Percentiles rank a stretch among this genome's conserved stretches.
These are phyloP conservation scores for Cladophialophora chaetospira DNA, from an alignment of 2,329 filamentous ascomycete species.

Conservation along the genomic window DNA sequence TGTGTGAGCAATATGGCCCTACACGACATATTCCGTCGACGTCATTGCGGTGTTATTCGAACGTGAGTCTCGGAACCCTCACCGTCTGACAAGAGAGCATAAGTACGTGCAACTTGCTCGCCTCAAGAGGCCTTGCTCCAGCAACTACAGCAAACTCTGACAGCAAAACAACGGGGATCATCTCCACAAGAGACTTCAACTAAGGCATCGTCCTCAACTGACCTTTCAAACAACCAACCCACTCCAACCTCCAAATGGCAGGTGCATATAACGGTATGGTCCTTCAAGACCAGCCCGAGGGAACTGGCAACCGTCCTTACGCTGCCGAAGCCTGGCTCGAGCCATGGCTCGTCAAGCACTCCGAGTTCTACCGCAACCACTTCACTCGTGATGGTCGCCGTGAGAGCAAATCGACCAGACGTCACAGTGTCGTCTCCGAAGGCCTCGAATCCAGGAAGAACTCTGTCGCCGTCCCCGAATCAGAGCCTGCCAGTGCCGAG, in stretches of 20 bases:
- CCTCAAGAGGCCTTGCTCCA: not conserved
- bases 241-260: slow-evolving; percentile 21
- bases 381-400: slow-evolving; percentile 22
- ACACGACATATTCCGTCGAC: slow-evolving; percentile 3
- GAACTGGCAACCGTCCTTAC: slow-evolving; percentile 22
- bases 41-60: slow-evolving; percentile 17
- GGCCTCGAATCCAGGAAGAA: slow-evolving; percentile 27
- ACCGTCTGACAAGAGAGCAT: slow-evolving; percentile 17
- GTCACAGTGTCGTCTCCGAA: slow-evolving; percentile 25
- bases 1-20: slow-evolving; percentile 15
- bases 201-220: not conserved
- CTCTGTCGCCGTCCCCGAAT: slow-evolving; percentile 21
- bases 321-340: slow-evolving; percentile 31
- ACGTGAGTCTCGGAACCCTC: not conserved
- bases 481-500: slow-evolving; percentile 20
- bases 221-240: not conserved
- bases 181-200: not conserved
- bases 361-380: slow-evolving; percentile 31
- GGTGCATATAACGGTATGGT: slow-evolving; percentile 25
- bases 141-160: not conserved
- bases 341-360: slow-evolving; percentile 32
- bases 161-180: not conserved
- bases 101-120: slow-evolving; percentile 16
- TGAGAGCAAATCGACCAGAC: slow-evolving; percentile 26
- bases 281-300: slow-evolving; percentile 27